These are phyloP conservation scores for Fusarium continuum DNA, from an alignment of 2,329 filamentous ascomycete species.

Conservation along the genomic window DNA sequence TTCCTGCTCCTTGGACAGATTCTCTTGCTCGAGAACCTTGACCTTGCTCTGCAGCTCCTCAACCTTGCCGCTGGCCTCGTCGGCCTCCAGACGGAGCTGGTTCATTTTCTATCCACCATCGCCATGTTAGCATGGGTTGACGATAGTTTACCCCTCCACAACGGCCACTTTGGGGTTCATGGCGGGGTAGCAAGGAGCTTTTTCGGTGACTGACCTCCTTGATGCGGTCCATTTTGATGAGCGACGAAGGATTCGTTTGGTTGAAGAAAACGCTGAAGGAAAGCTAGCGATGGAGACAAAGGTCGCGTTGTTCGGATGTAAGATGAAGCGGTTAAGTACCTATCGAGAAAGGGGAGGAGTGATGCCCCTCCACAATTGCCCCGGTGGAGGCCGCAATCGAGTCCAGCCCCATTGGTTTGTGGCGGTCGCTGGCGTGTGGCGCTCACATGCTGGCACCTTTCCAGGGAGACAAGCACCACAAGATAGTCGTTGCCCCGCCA, in stretches of 20 bases:
- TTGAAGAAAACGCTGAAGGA: constrained; percentile 24
- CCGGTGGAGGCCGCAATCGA: constrained; percentile 35
- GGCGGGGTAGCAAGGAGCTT: constrained; percentile 44
- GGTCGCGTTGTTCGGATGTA: constrained; percentile 47
- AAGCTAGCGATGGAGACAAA: constrained; percentile 43
- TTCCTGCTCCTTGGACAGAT: constrained; percentile 95
- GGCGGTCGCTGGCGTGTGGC: constrained; percentile 41
- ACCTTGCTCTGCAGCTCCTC: constrained; percentile 89
- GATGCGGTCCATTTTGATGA: constrained; percentile 79
- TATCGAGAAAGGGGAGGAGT: constrained; percentile 50
- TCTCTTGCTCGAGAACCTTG: constrained; percentile 94
- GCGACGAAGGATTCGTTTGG: constrained; percentile 12
- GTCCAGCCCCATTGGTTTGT: constrained; percentile 45
- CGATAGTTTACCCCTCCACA: constrained; percentile 44
- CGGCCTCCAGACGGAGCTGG: constrained; percentile 91
- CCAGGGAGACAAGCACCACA: neutral
- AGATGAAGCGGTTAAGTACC: constrained; percentile 47
- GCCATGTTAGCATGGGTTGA: constrained; percentile 40
- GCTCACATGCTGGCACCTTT: constrained; percentile 24
- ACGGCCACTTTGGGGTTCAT: constrained; percentile 41
- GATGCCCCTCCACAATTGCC: constrained; percentile 51
- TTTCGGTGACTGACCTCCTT: constrained; percentile 75
- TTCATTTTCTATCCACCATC: constrained; percentile 80
- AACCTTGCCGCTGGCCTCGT: constrained; percentile 81
- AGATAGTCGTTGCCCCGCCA: constrained; percentile 45